Evolutionary conservation across 202 grass and related monocot species (phyloP).

Genomic region (Thinopyrum obtusiflorum): DNA sequence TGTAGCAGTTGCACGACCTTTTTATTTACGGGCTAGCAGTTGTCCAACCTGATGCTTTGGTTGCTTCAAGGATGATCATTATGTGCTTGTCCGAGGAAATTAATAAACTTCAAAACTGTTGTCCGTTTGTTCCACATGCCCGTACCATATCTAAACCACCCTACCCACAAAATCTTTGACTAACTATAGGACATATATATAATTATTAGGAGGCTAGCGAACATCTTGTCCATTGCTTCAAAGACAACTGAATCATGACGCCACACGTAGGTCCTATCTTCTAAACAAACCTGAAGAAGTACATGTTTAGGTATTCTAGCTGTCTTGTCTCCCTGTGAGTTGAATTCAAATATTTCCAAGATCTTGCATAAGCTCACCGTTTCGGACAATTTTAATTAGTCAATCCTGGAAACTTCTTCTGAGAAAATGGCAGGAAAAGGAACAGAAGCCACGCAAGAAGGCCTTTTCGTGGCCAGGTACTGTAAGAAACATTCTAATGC

Average conservation of each 20-base stretch:
- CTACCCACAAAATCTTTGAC: too few relatives aligned
- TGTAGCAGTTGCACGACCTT: not conserved
- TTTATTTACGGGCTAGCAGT: not conserved
- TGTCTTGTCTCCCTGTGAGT: not conserved
- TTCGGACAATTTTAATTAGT: not conserved
- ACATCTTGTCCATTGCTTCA: constrained; percentile 14
- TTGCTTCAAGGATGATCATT: not conserved
- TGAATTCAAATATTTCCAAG: not conserved
- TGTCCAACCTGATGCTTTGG: not conserved
- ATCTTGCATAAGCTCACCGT: too few relatives aligned
- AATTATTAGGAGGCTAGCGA: too few relatives aligned
- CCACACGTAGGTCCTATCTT: not conserved
- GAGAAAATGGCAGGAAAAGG: constrained; percentile 24
- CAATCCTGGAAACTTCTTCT: constrained; percentile 13
- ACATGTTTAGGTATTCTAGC: too few relatives aligned
- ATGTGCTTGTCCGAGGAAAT: not conserved
- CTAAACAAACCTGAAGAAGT: not conserved
- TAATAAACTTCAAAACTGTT: not conserved
- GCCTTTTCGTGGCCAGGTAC: not conserved
- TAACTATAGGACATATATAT: too few relatives aligned
- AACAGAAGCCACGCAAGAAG: constrained; percentile 10
- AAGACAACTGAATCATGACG: not conserved
- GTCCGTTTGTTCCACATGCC: not conserved
- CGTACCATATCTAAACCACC: not conserved
- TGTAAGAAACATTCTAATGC: not conserved